These are phyloP conservation scores for Lolium rigidum DNA, from an alignment of 176 grass and related monocot species.

Conservation along the genomic window DNA sequence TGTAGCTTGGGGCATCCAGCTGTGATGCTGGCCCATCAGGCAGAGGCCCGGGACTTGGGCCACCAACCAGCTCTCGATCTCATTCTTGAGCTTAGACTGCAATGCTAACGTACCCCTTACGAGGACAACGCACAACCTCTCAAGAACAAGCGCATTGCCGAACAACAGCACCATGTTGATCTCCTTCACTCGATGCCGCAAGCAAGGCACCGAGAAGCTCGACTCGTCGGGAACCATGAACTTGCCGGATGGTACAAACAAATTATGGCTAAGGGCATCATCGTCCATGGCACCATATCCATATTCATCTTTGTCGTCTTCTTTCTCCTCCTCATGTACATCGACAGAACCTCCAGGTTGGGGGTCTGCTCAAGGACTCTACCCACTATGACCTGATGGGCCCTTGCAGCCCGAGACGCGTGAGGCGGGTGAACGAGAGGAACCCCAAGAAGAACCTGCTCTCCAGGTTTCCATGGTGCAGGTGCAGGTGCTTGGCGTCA, in stretches of 20 bases:
- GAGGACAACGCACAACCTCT: too few species aligned
- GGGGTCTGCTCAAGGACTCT: not conserved
- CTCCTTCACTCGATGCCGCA: too few species aligned
- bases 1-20: too few species aligned
- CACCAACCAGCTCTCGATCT: not conserved
- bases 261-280: not conserved
- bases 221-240: not conserved
- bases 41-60: too few species aligned
- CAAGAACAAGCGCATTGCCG: too few species aligned
- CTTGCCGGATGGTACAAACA: not conserved
- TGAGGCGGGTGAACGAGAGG: not conserved
- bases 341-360: not conserved
- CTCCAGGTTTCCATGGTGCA: not conserved
- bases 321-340: not conserved
- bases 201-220: not conserved
- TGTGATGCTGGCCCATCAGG: too few species aligned
- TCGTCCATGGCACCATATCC: not conserved
- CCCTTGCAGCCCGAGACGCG: not conserved
- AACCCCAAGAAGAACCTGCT: not conserved
- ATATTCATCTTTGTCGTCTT: not conserved
- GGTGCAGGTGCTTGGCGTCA: not conserved
- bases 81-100: not conserved
- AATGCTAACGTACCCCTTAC: too few species aligned
- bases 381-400: not conserved
- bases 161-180: too few species aligned